Conservation (phyloP, 331 rosid species). For the Ulmus americana region DNA sequence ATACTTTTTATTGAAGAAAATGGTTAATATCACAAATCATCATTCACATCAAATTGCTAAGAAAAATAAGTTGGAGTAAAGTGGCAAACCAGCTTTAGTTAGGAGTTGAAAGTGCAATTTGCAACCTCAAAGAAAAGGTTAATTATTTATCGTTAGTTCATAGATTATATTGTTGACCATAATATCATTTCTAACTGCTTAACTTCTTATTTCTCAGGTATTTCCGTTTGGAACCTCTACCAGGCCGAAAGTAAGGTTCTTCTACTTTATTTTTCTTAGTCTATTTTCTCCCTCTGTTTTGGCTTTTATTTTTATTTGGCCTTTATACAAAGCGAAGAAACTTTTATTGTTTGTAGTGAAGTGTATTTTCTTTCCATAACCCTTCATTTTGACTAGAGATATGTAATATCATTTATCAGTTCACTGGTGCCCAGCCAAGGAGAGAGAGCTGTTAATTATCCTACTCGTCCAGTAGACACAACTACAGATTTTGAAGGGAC, state of each 20-base stretch:
- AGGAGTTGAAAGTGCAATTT: too few species aligned
- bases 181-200: slow-evolving; percentile 2
- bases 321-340: not conserved
- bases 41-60: too few species aligned
- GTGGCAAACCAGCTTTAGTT: too few species aligned
- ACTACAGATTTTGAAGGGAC: slow-evolving; percentile 93
- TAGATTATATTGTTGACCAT: not conserved
- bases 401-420: slow-evolving; percentile 47
- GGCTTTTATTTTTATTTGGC: not conserved
- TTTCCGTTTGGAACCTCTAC: slow-evolving; percentile 46
- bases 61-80: too few species aligned
- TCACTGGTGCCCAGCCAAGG: slow-evolving; percentile 83
- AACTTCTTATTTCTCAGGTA: slow-evolving; percentile 30
- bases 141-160: too few species aligned
- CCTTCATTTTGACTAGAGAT: slow-evolving; percentile 33
- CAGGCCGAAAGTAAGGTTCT: slow-evolving; percentile 46
- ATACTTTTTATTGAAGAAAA: too few species aligned
- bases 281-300: too few species aligned
- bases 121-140: too few species aligned
- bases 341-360: too few species aligned
- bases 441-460: slow-evolving; percentile 79
- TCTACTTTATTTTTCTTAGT: not conserved
- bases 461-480: slow-evolving; percentile 90
- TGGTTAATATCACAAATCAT: too few species aligned
- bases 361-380: slow-evolving; percentile 4